Evolutionary conservation across 306 rosid species (phyloP), one percentile per base, ranked within the genome.

Genomic region (Vicia sativa): DNA sequence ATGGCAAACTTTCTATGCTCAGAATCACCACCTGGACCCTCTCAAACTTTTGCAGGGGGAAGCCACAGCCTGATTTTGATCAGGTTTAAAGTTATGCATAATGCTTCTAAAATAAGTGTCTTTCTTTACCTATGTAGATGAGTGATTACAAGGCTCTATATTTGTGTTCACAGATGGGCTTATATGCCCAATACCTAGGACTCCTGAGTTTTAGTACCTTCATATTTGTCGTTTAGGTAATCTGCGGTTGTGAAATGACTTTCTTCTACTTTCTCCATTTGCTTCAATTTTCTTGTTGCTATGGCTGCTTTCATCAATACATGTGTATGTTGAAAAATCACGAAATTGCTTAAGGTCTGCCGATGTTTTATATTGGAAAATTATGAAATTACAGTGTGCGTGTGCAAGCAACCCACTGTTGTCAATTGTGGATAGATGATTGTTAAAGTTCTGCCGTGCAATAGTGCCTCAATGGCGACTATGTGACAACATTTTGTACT

Each of bases 11-110:
- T 62, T 92, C 98, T 21, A 89, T 92, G 98, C 79, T 92, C 37
- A 87, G 98, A 83, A 92, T 89, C 35, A 95, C 98, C 9, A 92
- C 97, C 3, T 92, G 97, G 97, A 92, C 97, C 4, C 84, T 92
- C 44, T 92, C 97, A 26, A 89, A 92, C 67, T 92, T 92, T 66
- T 92, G 97, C 84, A 84, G 96, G 86, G 97, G 97, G 78, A 92
- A 92, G 79, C 97, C 97, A 37, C 97, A 92, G 59, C 97, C 96
- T 71, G 75, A 86, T 65, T 92, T 92, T 85, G 97, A 92, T 16
- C 90, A 84, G 97, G 97, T 92, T 76, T 59, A 49, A 61, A 59
- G 58, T 38, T 70, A 53, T 46, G 28, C 48, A 44, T 59, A 9
- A 35, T 35, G 37, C 37, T 19, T 16, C 9, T 59, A 1, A 4